These are phyloP conservation scores for Kluyveromyces starmeri DNA, from an alignment of 805 yeast species.

Conservation along the genomic window DNA sequence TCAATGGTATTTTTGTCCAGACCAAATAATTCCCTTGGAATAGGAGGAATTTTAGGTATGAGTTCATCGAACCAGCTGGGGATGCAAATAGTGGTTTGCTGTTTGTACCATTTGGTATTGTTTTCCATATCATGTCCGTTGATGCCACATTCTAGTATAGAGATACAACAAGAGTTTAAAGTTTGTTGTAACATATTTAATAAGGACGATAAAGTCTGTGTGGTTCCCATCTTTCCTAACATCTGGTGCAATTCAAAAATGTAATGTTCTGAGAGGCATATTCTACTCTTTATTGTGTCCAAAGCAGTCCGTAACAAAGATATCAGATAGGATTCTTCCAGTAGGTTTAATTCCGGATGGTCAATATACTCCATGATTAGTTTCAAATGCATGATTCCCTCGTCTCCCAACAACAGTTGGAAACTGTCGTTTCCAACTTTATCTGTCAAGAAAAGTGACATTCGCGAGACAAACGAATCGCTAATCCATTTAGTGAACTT, in stretches of 20 bases:
- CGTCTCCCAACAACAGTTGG: conserved; percentile 1
- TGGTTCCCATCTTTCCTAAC: conserved; percentile 16
- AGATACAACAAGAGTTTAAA: conserved; percentile 17
- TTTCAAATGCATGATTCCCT: conserved; percentile 14
- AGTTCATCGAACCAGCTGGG: conserved; percentile 23
- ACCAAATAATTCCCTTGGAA: conserved; percentile 24
- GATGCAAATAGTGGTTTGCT: conserved; percentile 8
- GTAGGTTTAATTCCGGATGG: conserved; percentile 24
- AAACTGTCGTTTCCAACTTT: conserved; percentile 6
- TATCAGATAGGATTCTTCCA: conserved; percentile 18
- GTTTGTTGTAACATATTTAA: conserved; percentile 20
- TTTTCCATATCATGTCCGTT: neutral
- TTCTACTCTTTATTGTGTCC: conserved; percentile 8
- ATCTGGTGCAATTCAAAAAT: conserved; percentile 14
- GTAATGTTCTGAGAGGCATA: conserved; percentile 6
- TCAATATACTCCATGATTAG: conserved; percentile 28
- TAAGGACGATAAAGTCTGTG: conserved; percentile 20
- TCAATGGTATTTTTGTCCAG: conserved; percentile 12
- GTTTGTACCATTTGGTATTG: conserved; percentile 9
- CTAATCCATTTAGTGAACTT: conserved; percentile 10
- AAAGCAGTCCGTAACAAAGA: conserved; percentile 16
- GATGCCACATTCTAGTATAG: conserved; percentile 6
- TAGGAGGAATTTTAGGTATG: conserved; percentile 24
- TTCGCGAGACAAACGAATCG: conserved; percentile 4
- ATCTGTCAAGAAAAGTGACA: conserved; percentile 1